Base-by-base conservation (phyloP, 257 asterid genomes). In the Penstemon davidsonii region DNA sequence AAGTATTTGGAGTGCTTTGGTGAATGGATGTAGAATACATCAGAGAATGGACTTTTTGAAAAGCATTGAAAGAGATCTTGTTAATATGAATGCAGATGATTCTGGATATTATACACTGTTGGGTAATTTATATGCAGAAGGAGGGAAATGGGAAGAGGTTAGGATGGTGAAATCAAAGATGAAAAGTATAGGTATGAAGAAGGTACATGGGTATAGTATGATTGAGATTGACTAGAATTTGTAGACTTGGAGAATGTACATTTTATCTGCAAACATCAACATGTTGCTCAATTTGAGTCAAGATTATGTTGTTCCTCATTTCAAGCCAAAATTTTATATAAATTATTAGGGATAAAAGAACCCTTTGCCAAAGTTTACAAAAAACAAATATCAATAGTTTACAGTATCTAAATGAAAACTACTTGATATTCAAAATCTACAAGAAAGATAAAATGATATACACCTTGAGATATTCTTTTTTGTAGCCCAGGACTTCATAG, bases 21-120 rank as follows among this genome's bases (percentile, higher is more conserved):
- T 92, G 51, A 90, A 86, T 73, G 98, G 98, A 53, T 92, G 97
- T 67, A 78, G 94, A 76, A 88, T 92, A 59, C 93, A 92, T 78
- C 79, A 75, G 39, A 81, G 97, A 64, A 75, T 88, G 84, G 98
- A 93, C 75, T 73, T 93, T 44, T 61, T 92, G 55, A 74, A 77
- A 50, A 80, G 78, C 68, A 61, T 90, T 65, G 78, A 70, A 53
- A 68, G 65, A 68, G 82, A 80, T 11, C 79, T 90, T 60, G 58
- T 64, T 38, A 71, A 80, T 39, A 47, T 85, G 77, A 61, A 80
- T 58, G 80, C 88, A 37, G 83, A 77, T 68, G 98, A 92, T 77
- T 82, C 87, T 0, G 98, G 97, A n/a, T 89, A 79, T 75, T 85
- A 85, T 45, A 84, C 82, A 10, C 77, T 88, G 45, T 51, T 92